phyloP scores from a whole-genome alignment of 73 alveolate genomes.

The Stentor coeruleus region DNA sequence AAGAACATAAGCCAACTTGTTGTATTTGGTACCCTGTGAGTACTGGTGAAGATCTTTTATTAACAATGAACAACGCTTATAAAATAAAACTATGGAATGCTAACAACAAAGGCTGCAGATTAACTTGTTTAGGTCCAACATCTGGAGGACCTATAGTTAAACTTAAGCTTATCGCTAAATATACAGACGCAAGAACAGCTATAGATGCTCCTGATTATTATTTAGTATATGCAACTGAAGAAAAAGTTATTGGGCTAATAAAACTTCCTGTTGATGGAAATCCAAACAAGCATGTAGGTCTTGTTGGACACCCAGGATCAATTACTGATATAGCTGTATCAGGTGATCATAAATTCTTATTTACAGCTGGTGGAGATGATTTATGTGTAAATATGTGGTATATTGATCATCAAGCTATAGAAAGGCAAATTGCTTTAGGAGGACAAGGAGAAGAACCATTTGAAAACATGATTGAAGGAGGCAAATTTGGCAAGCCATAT shows the following conservation, averaged over 20 bases:
- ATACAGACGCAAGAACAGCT: slow-evolving; percentile 62
- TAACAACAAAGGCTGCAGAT: slow-evolving; percentile 66
- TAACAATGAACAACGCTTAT: slow-evolving; percentile 89
- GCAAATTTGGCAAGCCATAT: slow-evolving; percentile 90
- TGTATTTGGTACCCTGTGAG: slow-evolving; percentile 95
- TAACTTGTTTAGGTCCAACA: slow-evolving; percentile 97
- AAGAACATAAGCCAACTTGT: slow-evolving; percentile 78
- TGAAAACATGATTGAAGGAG: slow-evolving; percentile 94
- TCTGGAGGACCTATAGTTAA: slow-evolving; percentile 94
- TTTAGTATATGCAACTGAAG: slow-evolving; percentile 84
- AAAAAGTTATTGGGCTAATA: slow-evolving; percentile 93
- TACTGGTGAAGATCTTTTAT: slow-evolving; percentile 85
- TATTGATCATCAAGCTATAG: slow-evolving; percentile 90
- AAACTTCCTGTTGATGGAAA: slow-evolving; percentile 97
- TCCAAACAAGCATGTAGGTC: slow-evolving; percentile 97
- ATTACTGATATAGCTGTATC: slow-evolving; percentile 87
- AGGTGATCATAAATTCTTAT: slow-evolving; percentile 84
- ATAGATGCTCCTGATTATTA: slow-evolving; percentile 58
- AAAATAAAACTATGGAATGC: slow-evolving; percentile 89
- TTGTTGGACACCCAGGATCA: slow-evolving; percentile 95
- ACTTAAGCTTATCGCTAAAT: slow-evolving; percentile 54
- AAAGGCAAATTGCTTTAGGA: slow-evolving; percentile 81
- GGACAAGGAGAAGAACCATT: slow-evolving; percentile 95
- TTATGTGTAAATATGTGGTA: slow-evolving; percentile 93
- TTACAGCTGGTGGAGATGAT: slow-evolving; percentile 97